Conservation (phyloP, 331 rosid species). For the Phaseolus coccineus region DNA sequence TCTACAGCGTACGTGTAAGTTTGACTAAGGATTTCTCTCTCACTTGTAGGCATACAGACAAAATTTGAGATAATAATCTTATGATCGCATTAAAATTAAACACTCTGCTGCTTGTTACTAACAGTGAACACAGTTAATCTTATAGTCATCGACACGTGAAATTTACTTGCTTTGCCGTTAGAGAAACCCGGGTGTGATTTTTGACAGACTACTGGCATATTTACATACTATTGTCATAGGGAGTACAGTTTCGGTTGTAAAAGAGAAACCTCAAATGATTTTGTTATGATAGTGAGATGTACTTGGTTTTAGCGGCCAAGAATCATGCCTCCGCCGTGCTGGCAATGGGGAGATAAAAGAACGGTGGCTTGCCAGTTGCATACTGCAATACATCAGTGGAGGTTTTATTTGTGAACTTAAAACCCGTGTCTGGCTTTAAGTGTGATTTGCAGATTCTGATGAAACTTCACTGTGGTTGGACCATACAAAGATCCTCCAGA, state of each 20-base stretch:
- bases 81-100: not conserved
- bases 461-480: conserved; percentile 48
- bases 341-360: conserved; percentile 33
- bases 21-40: not conserved
- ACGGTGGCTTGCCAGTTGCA: conserved; percentile 35
- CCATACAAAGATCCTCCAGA: conserved; percentile 74
- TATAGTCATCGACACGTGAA: conserved; percentile 2
- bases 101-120: not conserved
- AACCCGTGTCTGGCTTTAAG: conserved; percentile 32
- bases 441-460: conserved; percentile 52
- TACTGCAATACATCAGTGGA: conserved; percentile 17
- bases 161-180: not conserved
- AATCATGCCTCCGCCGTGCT: conserved; percentile 9
- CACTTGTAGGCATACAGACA: not conserved
- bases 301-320: not conserved
- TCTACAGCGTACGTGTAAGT: not conserved
- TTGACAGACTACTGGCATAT: not conserved
- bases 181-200: conserved; percentile 15
- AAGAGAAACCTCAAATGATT: not conserved
- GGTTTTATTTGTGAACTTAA: conserved; percentile 43
- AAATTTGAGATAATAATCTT: not conserved
- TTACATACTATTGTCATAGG: not conserved
- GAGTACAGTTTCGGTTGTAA: not conserved
- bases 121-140: not conserved
- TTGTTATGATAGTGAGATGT: not conserved